phyloP scores from a whole-genome alignment of 306 rosid species.

The Vicia faba region DNA sequence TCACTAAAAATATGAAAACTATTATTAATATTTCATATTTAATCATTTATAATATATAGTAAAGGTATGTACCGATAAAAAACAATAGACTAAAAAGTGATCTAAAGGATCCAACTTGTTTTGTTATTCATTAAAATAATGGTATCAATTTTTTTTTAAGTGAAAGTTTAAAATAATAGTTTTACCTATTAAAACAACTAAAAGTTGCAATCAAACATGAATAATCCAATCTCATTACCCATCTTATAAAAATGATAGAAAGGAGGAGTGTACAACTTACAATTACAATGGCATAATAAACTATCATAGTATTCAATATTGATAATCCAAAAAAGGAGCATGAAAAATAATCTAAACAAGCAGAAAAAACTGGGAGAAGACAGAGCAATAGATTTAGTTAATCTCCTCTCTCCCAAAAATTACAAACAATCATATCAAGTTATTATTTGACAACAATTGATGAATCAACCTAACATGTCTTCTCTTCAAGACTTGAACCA shows the following conservation, averaged over 20 bases:
- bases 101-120: too few species aligned
- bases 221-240: constrained; percentile 26
- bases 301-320: constrained; percentile 9
- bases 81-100: too few species aligned
- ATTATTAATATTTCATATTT: too few species aligned
- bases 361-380: not conserved
- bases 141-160: too few species aligned
- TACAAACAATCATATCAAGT: constrained; percentile 7
- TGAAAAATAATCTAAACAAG: constrained; percentile 1
- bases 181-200: too few species aligned
- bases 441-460: constrained; percentile 12
- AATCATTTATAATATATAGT: too few species aligned
- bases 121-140: too few species aligned
- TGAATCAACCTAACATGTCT: constrained; percentile 30
- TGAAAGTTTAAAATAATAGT: too few species aligned
- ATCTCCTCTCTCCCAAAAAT: constrained; percentile 28
- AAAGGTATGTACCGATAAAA: too few species aligned
- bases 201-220: not conserved
- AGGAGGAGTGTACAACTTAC: not conserved
- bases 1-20: too few species aligned
- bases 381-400: constrained; percentile 23
- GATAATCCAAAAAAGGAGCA: not conserved
- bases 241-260: constrained; percentile 5
- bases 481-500: constrained; percentile 28
- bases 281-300: constrained; percentile 7